Conservation (phyloP, 78 protist species). For the Emiliania huxleyi region DNA sequence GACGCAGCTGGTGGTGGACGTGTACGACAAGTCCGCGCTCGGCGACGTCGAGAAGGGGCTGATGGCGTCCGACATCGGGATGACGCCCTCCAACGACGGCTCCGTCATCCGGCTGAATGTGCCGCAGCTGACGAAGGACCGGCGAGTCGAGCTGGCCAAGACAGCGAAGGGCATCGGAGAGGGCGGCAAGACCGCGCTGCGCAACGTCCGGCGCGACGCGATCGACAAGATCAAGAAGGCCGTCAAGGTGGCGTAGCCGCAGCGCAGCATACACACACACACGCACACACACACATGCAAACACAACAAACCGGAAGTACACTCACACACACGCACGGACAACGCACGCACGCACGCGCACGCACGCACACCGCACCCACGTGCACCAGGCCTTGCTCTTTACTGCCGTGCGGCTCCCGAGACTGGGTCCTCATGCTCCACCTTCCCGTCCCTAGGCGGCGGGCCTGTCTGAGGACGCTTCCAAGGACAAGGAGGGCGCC, state of each 20-base stretch:
- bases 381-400: no score
- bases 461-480: not conserved
- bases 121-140: not conserved
- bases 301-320: no score
- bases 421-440: no score
- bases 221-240: not conserved
- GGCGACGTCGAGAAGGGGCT: not conserved
- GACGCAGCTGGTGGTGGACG: not conserved
- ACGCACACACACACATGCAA: no score
- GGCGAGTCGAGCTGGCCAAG: not conserved
- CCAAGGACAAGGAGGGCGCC: not conserved
- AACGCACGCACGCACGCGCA: no score
- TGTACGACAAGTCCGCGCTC: not conserved
- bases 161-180: not conserved
- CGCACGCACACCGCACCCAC: no score
- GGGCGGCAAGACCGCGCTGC: not conserved
- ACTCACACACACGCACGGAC: no score
- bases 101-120: not conserved
- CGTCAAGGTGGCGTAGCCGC: not conserved
- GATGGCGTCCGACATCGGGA: not conserved
- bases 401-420: no score
- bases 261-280: no score
- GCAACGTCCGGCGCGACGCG: not conserved
- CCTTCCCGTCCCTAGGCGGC: not conserved
- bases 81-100: slow-evolving; percentile 1